Conservation (phyloP, 2,329 filamentous ascomycete species). For the Zalaria obscura region DNA sequence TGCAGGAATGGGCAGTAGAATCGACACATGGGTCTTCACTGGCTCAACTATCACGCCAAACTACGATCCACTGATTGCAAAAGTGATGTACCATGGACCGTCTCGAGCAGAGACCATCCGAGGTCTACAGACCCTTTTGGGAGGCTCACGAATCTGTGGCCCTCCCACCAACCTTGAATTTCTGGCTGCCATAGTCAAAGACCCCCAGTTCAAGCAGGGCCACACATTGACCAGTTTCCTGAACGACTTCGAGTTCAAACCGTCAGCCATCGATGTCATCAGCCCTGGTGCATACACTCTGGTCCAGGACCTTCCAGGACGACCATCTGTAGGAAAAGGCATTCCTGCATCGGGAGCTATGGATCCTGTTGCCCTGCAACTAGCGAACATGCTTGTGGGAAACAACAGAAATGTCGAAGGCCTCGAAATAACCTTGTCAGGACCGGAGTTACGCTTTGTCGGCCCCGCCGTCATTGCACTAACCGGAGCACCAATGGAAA, state of each 20-base stretch:
- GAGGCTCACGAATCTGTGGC: constrained; percentile 33
- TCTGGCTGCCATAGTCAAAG: constrained; percentile 34
- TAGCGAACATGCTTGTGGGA: constrained; percentile 46
- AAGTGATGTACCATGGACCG: constrained; percentile 40
- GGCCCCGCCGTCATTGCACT: constrained; percentile 40
- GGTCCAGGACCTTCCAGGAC: constrained; percentile 44
- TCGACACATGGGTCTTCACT: constrained; percentile 50
- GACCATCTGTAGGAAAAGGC: constrained; percentile 42
- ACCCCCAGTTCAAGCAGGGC: constrained; percentile 32
- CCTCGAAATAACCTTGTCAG: constrained; percentile 46
- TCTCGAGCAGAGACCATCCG: constrained; percentile 28
- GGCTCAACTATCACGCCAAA: constrained; percentile 43
- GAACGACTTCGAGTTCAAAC: constrained; percentile 33
- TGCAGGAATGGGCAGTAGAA: constrained; percentile 30
- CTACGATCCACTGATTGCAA: constrained; percentile 45
- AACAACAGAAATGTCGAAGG: constrained; percentile 38
- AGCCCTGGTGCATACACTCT: constrained; percentile 42
- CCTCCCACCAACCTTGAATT: constrained; percentile 46
- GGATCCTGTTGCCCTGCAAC: constrained; percentile 43
- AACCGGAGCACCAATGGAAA: constrained; percentile 41
- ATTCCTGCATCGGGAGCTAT: constrained; percentile 47
- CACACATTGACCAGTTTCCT: constrained; percentile 45
- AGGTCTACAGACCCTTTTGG: constrained; percentile 29
- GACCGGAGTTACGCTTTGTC: constrained; percentile 44
- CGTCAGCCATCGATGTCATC: constrained; percentile 41